A percentile compares a stretch with the other conserved stretches of the same genome.
Evolutionary conservation across 2,329 filamentous ascomycete species (phyloP).

Genomic region (Aphanoascus verrucosus): DNA sequence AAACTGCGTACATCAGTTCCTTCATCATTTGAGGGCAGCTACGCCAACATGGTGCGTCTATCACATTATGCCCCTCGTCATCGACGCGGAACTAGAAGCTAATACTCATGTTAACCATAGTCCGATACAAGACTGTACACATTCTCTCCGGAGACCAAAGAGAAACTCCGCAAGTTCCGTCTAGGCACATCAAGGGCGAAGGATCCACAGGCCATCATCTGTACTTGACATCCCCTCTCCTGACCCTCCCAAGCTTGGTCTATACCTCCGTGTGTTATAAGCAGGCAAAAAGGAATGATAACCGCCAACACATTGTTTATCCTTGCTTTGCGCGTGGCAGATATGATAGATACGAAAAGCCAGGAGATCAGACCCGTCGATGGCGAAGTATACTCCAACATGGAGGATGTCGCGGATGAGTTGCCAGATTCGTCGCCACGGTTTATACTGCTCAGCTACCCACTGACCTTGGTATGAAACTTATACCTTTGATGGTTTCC

Average conservation of each 20-base stretch:
- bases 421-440: constrained; percentile 85
- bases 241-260: neutral
- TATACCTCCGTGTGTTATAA: no score
- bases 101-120: constrained; percentile 23
- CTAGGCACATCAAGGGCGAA: constrained; percentile 78
- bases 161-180: constrained; percentile 87
- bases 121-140: constrained; percentile 87
- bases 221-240: constrained; percentile 46
- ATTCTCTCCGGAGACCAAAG: constrained; percentile 81
- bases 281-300: neutral
- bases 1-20: no score
- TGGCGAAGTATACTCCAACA: constrained; percentile 67
- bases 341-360: constrained; percentile 79
- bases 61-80: neutral
- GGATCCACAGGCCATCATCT: constrained; percentile 83
- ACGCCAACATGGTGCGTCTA: neutral
- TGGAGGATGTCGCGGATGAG: constrained; percentile 74
- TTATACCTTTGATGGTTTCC: neutral
- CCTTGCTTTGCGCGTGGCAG: constrained; percentile 39
- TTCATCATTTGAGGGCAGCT: no score
- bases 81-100: neutral
- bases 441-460: constrained; percentile 84
- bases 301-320: neutral
- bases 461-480: constrained; percentile 64
- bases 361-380: constrained; percentile 81